Base-by-base conservation (phyloP, 768 basidiomycete genomes). In the Collybia sp. region DNA sequence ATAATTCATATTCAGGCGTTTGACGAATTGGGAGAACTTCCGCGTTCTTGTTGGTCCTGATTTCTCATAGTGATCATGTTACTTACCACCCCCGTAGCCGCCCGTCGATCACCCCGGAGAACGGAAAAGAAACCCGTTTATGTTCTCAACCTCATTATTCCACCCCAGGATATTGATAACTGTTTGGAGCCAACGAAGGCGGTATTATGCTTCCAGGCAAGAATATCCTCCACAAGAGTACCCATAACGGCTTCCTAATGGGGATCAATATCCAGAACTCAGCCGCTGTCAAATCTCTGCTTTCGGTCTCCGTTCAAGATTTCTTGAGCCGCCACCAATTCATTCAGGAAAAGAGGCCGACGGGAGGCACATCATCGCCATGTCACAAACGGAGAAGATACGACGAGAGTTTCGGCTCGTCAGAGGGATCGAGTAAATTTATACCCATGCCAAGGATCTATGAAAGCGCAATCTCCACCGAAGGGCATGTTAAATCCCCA, bases 51-150 rank as follows among this genome's bases (percentile, higher is more conserved):
- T 79, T 63, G 38, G 68, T 46, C 12, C 33, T 17, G 40, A 25
- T 30, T 45, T 40, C 12, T 36, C 34, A 16, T 32, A 30, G 15
- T 42, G 9, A 30, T 25, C 12, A 17, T 12, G 18, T 43, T 17
- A 52, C 44, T 39, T 45, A 45, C 53, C 51, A 46, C 40, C 37
- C 42, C 49, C 44, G 32, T 46, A 88, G 87, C 66, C 42, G 58
- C 58, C 37, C 79, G 88, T 48, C 75, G 85, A 30, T 87, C 92
- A 30, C 88, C 92, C 30, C 80, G 85, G 34, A 92, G 88, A 64
- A 62, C 68, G 17, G 90, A 92, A 58, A 83, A 82, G 62, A 80
- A 79, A 60, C 83, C 93, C 4, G 80, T 93, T 49, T 97, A 88
- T 60, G 85, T 93, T 39, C 68, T 98, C 40, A 83, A 89, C 58